Conservation (phyloP, 768 basidiomycete species). For the Neoboletus magnificus region DNA sequence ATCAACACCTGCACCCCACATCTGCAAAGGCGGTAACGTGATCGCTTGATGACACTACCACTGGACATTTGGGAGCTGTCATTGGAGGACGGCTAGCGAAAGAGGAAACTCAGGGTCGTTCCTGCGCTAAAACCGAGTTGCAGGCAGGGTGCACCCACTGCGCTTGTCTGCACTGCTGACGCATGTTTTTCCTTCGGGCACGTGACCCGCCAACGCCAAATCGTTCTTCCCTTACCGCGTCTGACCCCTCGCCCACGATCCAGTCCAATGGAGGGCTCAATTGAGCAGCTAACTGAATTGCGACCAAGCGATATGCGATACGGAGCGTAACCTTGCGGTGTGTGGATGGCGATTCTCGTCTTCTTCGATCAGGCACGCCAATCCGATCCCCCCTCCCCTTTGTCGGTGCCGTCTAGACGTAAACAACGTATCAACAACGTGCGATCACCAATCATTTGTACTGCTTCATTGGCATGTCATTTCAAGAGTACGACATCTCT, state of each 20-base stretch:
- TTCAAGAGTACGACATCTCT: constrained; percentile 23
- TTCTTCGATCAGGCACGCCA: constrained; percentile 28
- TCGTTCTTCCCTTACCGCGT: neutral
- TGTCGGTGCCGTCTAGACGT: constrained; percentile 34
- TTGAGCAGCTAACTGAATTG: constrained; percentile 10
- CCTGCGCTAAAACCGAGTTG: neutral
- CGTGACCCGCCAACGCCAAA: constrained; percentile 20
- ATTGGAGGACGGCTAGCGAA: neutral
- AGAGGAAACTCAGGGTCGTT: neutral
- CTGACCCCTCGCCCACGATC: constrained; percentile 6
- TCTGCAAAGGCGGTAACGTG: neutral
- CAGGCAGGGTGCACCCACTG: neutral
- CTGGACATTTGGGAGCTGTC: neutral
- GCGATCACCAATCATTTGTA: constrained; percentile 26
- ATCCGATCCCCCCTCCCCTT: constrained; percentile 18
- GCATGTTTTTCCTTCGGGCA: constrained; percentile 20
- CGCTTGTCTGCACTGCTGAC: neutral
- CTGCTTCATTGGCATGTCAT: constrained; percentile 21
- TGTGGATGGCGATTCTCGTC: constrained; percentile 21
- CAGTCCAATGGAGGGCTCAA: neutral
- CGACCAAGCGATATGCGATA: constrained; percentile 19
- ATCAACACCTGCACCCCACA: constrained; percentile 7
- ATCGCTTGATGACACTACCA: neutral
- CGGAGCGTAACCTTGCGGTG: constrained; percentile 13
- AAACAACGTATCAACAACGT: constrained; percentile 26